phyloP scores from a whole-genome alignment of 2,329 filamentous ascomycete species.

The Hymenoscyphus linearis region DNA sequence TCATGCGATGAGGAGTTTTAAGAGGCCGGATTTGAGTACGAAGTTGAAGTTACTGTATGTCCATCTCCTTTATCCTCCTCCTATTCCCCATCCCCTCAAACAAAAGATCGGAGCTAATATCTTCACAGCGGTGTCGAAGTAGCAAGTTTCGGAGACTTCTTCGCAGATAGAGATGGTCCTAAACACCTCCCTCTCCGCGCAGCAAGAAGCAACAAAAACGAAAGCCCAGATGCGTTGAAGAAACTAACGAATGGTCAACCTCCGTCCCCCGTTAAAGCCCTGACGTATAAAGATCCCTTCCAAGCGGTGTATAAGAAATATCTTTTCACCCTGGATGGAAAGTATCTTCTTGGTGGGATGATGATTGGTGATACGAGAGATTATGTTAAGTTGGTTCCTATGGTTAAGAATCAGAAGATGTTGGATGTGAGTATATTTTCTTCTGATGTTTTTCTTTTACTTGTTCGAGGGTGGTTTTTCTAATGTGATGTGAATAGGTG shows the following conservation, averaged over 20 bases:
- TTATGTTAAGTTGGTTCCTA: conserved; percentile 81
- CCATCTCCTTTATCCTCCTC: neutral
- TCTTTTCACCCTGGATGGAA: conserved; percentile 82
- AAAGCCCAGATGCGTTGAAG: conserved; percentile 37
- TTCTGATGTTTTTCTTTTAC: too few species aligned
- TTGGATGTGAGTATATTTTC: conserved; percentile 48
- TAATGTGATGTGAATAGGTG: neutral
- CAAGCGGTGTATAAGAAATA: conserved; percentile 90
- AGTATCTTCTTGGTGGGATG: conserved; percentile 90
- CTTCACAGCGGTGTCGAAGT: conserved; percentile 66
- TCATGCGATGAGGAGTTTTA: conserved; percentile 66
- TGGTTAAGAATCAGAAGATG: conserved; percentile 78
- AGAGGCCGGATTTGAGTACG: conserved; percentile 80
- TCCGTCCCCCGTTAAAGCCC: conserved; percentile 65
- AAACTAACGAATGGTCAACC: conserved; percentile 49
- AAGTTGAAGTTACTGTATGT: conserved; percentile 71
- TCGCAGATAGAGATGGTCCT: conserved; percentile 80
- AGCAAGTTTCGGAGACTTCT: conserved; percentile 90
- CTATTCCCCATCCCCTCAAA: too few species aligned
- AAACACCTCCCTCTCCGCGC: conserved; percentile 62
- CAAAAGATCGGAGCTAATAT: neutral
- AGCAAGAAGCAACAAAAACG: conserved; percentile 39
- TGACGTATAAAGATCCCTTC: conserved; percentile 88
- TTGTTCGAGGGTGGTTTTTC: neutral
- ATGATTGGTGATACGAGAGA: conserved; percentile 93